Percentiles rank a stretch among this genome's conserved stretches.
These are phyloP conservation scores for Neocallimastix lanati DNA, from an alignment of 192 early-diverging fungal genomes.

Conservation along the genomic window DNA sequence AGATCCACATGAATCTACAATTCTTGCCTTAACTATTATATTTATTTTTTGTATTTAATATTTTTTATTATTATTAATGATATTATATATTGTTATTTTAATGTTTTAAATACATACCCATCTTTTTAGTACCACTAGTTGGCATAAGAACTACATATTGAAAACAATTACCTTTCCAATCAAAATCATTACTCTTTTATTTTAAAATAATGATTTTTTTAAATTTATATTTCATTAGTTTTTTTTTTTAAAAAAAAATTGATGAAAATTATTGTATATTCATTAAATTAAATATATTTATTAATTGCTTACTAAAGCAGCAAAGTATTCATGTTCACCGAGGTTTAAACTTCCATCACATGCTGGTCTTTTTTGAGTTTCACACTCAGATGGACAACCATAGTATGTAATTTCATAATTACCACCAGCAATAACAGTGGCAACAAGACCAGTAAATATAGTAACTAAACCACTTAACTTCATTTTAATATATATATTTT, in stretches of 20 bases:
- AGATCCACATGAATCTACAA: not conserved
- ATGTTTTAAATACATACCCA: not conserved
- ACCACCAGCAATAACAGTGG: not conserved
- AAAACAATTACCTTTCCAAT: not conserved
- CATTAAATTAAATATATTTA: not conserved
- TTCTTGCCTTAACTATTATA: not conserved
- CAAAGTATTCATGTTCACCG: not conserved
- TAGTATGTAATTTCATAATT: not conserved
- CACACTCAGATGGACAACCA: not conserved
- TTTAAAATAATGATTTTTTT: too few relatives aligned
- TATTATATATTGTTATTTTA: too few relatives aligned
- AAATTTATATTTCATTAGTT: too few relatives aligned
- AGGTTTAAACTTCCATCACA: not conserved
- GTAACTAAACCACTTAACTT: not conserved
- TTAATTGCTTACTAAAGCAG: not conserved
- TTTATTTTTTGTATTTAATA: too few relatives aligned
- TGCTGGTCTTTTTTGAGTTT: not conserved
- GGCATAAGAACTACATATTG: not conserved
- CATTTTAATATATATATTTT: too few relatives aligned
- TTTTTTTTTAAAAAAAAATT: too few relatives aligned
- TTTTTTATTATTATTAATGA: too few relatives aligned
- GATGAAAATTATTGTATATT: too few relatives aligned
- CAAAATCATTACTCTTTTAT: not conserved
- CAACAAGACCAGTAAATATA: not conserved
- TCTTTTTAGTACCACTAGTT: not conserved